phyloP scores from a whole-genome alignment of 495 filamentous ascomycete genomes.

The Lasiosphaeriaceae sp. region DNA sequence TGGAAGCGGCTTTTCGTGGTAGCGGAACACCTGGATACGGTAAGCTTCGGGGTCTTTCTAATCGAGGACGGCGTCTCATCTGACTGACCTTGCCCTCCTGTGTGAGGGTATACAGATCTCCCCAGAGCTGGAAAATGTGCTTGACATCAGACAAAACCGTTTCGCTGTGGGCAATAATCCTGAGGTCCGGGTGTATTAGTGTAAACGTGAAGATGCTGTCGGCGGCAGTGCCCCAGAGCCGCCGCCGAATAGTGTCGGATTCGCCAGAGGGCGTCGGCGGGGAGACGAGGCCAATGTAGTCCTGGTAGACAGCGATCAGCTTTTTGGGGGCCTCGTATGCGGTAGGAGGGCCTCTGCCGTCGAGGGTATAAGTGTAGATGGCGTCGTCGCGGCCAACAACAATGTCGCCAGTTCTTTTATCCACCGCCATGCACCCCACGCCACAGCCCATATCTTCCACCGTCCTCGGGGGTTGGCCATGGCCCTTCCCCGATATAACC shows the following conservation, averaged over 20 bases:
- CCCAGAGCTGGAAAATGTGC: constrained; percentile 82
- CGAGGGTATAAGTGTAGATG: constrained; percentile 83
- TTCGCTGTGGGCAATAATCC: constrained; percentile 88
- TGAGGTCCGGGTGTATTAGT: constrained; percentile 82
- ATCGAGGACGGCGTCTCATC: neutral
- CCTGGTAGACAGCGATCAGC: constrained; percentile 72
- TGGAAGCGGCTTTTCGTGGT: constrained; percentile 86
- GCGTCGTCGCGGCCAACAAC: constrained; percentile 91
- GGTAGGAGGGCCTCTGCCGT: constrained; percentile 80
- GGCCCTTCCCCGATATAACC: constrained; percentile 78
- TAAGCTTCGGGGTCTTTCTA: neutral
- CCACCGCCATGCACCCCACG: constrained; percentile 87
- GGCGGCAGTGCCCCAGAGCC: constrained; percentile 61
- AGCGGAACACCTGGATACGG: constrained; percentile 66
- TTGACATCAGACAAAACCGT: constrained; percentile 73
- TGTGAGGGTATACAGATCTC: constrained; percentile 80
- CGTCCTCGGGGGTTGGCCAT: constrained; percentile 81
- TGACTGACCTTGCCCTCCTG: constrained; percentile 78
- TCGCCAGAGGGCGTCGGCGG: constrained; percentile 57
- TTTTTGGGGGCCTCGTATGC: constrained; percentile 89
- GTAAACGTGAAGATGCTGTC: constrained; percentile 83
- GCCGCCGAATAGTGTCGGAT: constrained; percentile 47
- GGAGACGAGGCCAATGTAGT: constrained; percentile 86
- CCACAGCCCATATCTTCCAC: constrained; percentile 87
- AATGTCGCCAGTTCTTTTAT: constrained; percentile 73